phyloP scores from a whole-genome alignment of 176 grass and related monocot species.

The Aegilops longissima region DNA sequence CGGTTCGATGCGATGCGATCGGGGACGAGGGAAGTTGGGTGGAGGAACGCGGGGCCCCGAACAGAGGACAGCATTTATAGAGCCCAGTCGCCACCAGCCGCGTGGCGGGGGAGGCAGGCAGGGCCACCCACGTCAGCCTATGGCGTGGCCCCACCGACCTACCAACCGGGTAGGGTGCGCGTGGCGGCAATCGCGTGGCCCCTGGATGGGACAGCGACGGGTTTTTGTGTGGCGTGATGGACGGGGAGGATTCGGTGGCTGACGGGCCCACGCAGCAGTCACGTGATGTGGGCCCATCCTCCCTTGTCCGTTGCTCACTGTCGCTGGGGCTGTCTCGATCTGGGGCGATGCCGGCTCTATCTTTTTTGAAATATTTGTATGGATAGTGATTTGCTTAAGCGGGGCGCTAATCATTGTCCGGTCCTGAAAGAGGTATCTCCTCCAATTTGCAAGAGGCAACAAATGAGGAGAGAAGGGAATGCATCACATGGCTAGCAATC shows the following conservation, averaged over 20 bases:
- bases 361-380: not conserved
- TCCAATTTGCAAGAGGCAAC: not conserved
- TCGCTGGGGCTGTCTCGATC: not conserved
- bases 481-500: too few relatives aligned
- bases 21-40: conserved; percentile 9
- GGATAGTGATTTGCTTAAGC: not conserved
- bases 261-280: not conserved
- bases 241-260: not conserved
- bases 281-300: not conserved
- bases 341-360: not conserved
- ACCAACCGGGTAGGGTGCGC: not conserved
- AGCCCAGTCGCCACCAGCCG: not conserved
- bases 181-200: too few relatives aligned
- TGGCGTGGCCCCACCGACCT: not conserved
- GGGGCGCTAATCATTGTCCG: not conserved
- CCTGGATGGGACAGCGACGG: not conserved
- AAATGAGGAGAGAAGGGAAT: too few relatives aligned
- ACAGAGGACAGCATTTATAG: conserved; percentile 22
- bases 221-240: not conserved
- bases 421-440: not conserved
- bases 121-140: not conserved
- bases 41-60: not conserved
- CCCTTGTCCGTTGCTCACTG: not conserved
- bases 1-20: not conserved
- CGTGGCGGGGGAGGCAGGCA: not conserved